phyloP scores from a whole-genome alignment of 257 asterid species.

The Nicotiana obtusifolia region DNA sequence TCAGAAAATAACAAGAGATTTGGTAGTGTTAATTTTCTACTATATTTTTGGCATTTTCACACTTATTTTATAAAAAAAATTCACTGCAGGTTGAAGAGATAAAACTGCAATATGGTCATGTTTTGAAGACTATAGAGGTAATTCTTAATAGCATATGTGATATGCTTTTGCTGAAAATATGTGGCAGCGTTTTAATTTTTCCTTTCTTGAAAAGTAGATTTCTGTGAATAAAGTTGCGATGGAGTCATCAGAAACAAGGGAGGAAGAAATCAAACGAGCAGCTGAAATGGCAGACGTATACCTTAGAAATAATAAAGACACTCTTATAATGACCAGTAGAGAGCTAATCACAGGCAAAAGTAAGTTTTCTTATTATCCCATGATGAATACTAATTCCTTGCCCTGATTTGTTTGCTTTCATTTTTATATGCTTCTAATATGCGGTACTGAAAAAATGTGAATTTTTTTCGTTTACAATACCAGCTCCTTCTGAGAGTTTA shows the following conservation, averaged over 20 bases:
- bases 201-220: conserved; percentile 37
- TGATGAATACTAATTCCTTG: conserved; percentile 6
- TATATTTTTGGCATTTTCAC: background rate
- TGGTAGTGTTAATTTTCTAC: too few species aligned
- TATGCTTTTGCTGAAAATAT: background rate
- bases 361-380: conserved; percentile 27
- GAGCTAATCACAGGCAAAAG: conserved; percentile 88
- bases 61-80: conserved; percentile 7
- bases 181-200: background rate
- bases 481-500: conserved; percentile 89
- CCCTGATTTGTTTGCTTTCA: background rate
- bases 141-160: background rate
- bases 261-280: conserved; percentile 62
- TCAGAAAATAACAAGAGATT: conserved; percentile 23
- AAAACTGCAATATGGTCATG: conserved; percentile 54
- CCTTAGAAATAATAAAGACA: conserved; percentile 65
- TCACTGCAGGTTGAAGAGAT: conserved; percentile 79
- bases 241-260: conserved; percentile 72
- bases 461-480: conserved; percentile 5
- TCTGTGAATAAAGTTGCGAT: conserved; percentile 76
- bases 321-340: conserved; percentile 86
- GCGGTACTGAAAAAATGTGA: background rate
- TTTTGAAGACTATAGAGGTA: conserved; percentile 81
- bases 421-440: conserved; percentile 4
- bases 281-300: conserved; percentile 74